Conservation (phyloP, 441 rosid species). For the Macaranga tanarius region DNA sequence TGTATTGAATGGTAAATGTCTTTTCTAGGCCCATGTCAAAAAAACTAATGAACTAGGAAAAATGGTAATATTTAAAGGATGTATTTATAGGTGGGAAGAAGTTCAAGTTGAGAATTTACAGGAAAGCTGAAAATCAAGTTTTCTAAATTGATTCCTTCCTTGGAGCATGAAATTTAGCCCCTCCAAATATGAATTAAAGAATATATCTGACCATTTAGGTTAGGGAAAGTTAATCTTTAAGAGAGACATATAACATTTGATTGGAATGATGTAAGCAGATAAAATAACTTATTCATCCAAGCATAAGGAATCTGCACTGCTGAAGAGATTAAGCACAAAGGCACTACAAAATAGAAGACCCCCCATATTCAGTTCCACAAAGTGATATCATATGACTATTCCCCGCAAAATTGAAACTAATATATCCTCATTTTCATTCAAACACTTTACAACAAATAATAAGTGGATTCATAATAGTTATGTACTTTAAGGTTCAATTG, state of each 20-base stretch:
- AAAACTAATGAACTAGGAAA: neutral
- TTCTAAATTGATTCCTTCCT: too few relatives aligned
- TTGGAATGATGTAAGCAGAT: neutral
- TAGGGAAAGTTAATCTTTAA: too few relatives aligned
- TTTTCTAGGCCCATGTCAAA: neutral
- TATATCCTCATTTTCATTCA: neutral
- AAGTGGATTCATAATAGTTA: neutral
- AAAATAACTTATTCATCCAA: neutral
- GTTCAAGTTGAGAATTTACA: neutral
- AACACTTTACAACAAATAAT: neutral
- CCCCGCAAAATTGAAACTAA: neutral
- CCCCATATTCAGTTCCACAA: neutral
- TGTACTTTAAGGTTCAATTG: neutral
- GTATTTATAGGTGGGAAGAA: too few relatives aligned
- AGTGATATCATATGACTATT: neutral
- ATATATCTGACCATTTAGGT: neutral
- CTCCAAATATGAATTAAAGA: neutral
- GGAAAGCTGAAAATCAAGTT: neutral
- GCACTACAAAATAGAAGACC: neutral
- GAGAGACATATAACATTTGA: neutral
- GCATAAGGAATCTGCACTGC: neutral
- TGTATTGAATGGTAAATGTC: neutral
- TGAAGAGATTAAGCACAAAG: neutral
- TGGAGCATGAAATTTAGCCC: neutral
- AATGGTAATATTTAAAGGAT: neutral